Conservation (phyloP, 768 basidiomycete species). For the Tylopilus balloui region DNA sequence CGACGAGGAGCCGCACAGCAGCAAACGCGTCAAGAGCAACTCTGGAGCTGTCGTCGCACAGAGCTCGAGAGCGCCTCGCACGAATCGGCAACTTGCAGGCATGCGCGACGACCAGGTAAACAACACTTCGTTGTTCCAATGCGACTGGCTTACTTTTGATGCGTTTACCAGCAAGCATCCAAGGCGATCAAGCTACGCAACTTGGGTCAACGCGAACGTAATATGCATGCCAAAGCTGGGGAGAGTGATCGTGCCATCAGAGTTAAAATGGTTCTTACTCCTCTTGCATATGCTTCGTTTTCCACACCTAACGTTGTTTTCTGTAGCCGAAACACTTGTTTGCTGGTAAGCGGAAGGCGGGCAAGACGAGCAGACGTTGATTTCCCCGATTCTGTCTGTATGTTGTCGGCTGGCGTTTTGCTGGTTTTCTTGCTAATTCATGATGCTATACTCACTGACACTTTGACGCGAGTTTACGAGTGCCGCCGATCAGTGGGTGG, state of each 20-base stretch:
- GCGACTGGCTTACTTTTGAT: neutral
- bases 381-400: neutral
- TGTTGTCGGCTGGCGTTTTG: slow-evolving; percentile 4
- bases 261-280: slow-evolving; percentile 70
- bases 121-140: neutral
- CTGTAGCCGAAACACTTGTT: slow-evolving; percentile 81
- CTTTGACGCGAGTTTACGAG: neutral
- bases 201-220: slow-evolving; percentile 81
- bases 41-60: slow-evolving; percentile 51
- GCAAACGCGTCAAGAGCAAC: slow-evolving; percentile 60
- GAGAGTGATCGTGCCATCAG: slow-evolving; percentile 83
- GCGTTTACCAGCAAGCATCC: slow-evolving; percentile 61
- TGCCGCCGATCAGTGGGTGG: too few relatives aligned
- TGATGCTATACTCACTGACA: neutral
- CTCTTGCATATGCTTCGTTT: neutral
- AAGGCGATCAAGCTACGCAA: slow-evolving; percentile 81
- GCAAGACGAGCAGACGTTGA: slow-evolving; percentile 78
- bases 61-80: slow-evolving; percentile 53
- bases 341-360: slow-evolving; percentile 77
- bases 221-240: slow-evolving; percentile 84
- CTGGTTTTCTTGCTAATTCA: neutral
- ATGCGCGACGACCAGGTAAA: slow-evolving; percentile 67
- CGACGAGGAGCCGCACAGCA: slow-evolving; percentile 45
- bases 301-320: slow-evolving; percentile 4
- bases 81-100: slow-evolving; percentile 74